These are phyloP conservation scores for Kwoniella mangroviensis DNA, from an alignment of 768 basidiomycete genomes.

Conservation along the genomic window DNA sequence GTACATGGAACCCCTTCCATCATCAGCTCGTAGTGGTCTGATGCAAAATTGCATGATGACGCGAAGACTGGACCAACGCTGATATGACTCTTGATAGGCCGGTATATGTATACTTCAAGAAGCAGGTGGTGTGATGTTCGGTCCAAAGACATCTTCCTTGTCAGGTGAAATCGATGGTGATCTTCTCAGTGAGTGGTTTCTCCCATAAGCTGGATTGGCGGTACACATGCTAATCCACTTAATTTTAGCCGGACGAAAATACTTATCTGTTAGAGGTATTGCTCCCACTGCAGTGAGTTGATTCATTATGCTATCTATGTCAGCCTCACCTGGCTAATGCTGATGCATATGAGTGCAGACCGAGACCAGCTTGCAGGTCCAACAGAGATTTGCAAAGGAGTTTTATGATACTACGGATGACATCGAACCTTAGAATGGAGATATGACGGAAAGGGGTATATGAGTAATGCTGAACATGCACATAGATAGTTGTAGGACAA, in stretches of 20 bases:
- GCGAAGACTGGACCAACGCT: not conserved
- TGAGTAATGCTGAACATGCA: not conserved
- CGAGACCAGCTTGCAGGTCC: constrained; percentile 73
- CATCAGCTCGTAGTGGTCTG: not conserved
- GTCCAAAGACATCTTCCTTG: constrained; percentile 60
- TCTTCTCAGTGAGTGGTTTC: constrained; percentile 32
- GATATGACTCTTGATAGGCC: constrained; percentile 61
- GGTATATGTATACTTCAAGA: constrained; percentile 90
- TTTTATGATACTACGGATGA: constrained; percentile 67
- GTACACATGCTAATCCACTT: not conserved
- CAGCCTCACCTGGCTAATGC: not conserved
- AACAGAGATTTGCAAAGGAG: constrained; percentile 78
- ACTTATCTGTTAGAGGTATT: constrained; percentile 58
- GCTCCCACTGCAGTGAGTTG: constrained; percentile 41
- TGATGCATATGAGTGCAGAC: constrained; percentile 37
- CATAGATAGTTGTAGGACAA: not conserved
- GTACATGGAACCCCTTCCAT: constrained; percentile 37
- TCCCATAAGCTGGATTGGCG: constrained; percentile 29
- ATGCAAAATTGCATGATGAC: not conserved
- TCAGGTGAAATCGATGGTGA: constrained; percentile 58
- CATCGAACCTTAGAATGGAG: constrained; percentile 23
- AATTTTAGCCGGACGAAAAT: constrained; percentile 45
- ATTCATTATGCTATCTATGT: not conserved
- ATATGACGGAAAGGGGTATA: not conserved
- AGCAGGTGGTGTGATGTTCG: constrained; percentile 80